These are phyloP conservation scores for Pyrenophora graminea DNA, from an alignment of 2,329 filamentous ascomycete genomes.

Conservation along the genomic window DNA sequence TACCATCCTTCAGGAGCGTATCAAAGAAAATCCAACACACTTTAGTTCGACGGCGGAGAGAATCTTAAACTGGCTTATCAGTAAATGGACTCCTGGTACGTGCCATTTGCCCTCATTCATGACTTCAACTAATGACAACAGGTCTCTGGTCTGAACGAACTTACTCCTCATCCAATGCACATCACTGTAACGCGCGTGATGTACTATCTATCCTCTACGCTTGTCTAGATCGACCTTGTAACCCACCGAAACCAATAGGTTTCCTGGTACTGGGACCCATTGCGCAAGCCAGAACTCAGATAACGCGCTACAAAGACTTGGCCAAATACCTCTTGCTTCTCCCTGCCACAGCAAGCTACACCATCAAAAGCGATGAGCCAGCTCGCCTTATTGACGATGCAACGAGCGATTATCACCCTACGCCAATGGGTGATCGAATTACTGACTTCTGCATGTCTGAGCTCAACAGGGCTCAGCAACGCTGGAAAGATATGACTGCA, in stretches of 20 bases:
- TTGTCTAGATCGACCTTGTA: conserved; percentile 63
- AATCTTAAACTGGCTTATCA: conserved; percentile 79
- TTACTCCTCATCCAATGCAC: conserved; percentile 67
- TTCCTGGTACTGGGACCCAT: conserved; percentile 48
- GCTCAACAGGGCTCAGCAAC: conserved; percentile 50
- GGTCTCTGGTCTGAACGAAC: conserved; percentile 61
- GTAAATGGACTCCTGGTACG: conserved; percentile 80
- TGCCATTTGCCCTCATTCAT: not conserved
- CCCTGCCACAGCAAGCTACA: conserved; percentile 17
- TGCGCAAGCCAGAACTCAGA: conserved; percentile 51
- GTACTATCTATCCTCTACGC: conserved; percentile 70
- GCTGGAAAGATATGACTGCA: conserved; percentile 50
- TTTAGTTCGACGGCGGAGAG: conserved; percentile 70
- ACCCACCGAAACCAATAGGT: conserved; percentile 22
- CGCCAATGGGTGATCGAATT: conserved; percentile 38
- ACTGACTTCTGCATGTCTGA: conserved; percentile 54
- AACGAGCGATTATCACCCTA: conserved; percentile 23
- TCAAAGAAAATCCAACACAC: conserved; percentile 69
- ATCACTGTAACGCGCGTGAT: conserved; percentile 67
- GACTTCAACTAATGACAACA: conserved; percentile 16
- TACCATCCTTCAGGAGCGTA: conserved; percentile 67
- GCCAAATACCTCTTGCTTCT: conserved; percentile 56
- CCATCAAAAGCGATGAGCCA: conserved; percentile 1
- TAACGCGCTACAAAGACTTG: conserved; percentile 48
- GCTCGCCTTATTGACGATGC: conserved; percentile 7